Percentiles rank a stretch among this genome's conserved stretches.
phyloP scores from a whole-genome alignment of 2,329 filamentous ascomycete genomes.

The Xylariaceae sp. region DNA sequence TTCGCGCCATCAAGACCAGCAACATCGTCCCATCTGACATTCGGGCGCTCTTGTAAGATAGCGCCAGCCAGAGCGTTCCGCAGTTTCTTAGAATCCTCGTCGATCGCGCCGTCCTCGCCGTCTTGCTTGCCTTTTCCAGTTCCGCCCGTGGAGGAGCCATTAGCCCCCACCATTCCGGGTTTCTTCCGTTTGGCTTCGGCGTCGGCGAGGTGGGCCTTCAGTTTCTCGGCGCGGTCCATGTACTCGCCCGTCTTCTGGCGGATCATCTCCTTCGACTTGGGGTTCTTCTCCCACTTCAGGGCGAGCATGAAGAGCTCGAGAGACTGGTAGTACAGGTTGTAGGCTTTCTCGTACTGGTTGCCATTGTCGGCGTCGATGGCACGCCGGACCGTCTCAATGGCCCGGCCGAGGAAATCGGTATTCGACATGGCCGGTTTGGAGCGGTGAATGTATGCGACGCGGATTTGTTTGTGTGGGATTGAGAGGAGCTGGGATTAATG shows the following conservation, averaged over 20 bases:
- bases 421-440: conserved; percentile 64
- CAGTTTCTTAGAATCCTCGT: conserved; percentile 93
- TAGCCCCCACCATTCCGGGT: conserved; percentile 65
- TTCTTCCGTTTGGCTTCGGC: conserved; percentile 67
- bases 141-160: conserved; percentile 60
- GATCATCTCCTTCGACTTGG: conserved; percentile 95
- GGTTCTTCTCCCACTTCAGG: conserved; percentile 99
- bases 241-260: conserved; percentile 92
- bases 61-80: conserved; percentile 84
- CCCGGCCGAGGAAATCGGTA: conserved; percentile 93
- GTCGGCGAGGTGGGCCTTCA: conserved; percentile 83
- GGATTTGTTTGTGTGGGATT: not conserved
- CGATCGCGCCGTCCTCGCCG: conserved; percentile 54
- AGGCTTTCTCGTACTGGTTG: conserved; percentile 94
- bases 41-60: conserved; percentile 91
- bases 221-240: conserved; percentile 97
- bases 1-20: conserved; percentile 91
- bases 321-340: conserved; percentile 90
- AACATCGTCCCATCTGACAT: conserved; percentile 97
- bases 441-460: conserved; percentile 3
- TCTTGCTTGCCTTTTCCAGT: conserved; percentile 55
- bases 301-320: conserved; percentile 98
- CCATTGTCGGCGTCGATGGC: conserved; percentile 95
- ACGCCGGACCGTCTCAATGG: conserved; percentile 95
- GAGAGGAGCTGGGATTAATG: not conserved